Conservation (phyloP, 306 rosid species). For the Vigna angularis region DNA sequence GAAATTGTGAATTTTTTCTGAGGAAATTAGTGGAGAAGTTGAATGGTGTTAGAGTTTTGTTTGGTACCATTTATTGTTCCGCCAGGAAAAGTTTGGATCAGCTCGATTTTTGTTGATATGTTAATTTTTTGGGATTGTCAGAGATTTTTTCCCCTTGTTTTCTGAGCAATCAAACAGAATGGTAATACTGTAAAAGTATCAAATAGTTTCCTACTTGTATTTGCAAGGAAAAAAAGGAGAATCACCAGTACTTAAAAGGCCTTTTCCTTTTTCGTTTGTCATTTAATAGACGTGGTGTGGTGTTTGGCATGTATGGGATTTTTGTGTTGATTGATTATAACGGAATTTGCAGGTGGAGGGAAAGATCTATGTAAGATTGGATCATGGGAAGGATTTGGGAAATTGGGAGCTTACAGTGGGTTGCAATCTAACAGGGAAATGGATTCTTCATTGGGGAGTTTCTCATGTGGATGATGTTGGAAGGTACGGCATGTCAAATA, state of each 20-base stretch:
- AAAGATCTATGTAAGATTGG: slow-evolving; percentile 69
- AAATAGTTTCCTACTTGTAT: slow-evolving; percentile 27
- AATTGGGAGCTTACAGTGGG: slow-evolving; percentile 75
- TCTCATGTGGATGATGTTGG: slow-evolving; percentile 70
- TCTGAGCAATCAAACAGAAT: slow-evolving; percentile 33
- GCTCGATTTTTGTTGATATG: slow-evolving; percentile 8
- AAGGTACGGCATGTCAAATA: slow-evolving; percentile 58
- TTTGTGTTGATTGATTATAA: slow-evolving; percentile 38
- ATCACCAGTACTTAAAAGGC: not conserved
- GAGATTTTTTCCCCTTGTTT: not conserved
- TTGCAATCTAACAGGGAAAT: slow-evolving; percentile 83
- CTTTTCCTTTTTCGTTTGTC: slow-evolving; percentile 19
- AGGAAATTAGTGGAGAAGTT: slow-evolving; percentile 13
- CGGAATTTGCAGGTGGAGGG: slow-evolving; percentile 82
- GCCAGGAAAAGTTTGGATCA: slow-evolving; percentile 21
- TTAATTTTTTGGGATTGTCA: not conserved
- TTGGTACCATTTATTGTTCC: not conserved
- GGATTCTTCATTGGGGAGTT: slow-evolving; percentile 99
- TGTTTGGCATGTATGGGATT: slow-evolving; percentile 36
- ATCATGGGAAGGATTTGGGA: slow-evolving; percentile 52
- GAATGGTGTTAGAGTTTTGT: slow-evolving; percentile 23
- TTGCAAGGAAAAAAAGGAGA: not conserved
- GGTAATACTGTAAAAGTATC: slow-evolving; percentile 3
- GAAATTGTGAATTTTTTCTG: not conserved
- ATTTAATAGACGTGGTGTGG: slow-evolving; percentile 14